These are phyloP conservation scores for Arthrobotrys megalospora DNA, from an alignment of 2,329 filamentous ascomycete genomes.

Conservation along the genomic window DNA sequence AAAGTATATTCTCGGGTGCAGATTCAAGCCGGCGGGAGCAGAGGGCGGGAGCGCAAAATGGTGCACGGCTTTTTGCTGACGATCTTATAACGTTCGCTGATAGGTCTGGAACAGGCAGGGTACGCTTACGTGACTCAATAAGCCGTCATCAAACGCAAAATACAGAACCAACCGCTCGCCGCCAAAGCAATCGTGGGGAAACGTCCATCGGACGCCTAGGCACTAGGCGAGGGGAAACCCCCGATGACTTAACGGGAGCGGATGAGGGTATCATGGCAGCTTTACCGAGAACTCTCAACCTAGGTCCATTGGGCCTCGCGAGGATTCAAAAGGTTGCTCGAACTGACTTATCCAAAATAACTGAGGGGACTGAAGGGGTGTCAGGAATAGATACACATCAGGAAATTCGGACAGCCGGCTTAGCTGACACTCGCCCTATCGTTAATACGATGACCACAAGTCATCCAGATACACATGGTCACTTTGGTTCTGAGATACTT, in stretches of 20 bases:
- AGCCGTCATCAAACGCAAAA: slow-evolving; percentile 5
- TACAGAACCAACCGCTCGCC: slow-evolving; percentile 9
- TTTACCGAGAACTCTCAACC: slow-evolving; percentile 22
- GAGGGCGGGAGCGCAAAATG: background rate
- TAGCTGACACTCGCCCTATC: slow-evolving; percentile 3
- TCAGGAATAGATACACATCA: slow-evolving; percentile 8
- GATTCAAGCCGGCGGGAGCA: background rate
- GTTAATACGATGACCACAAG: slow-evolving; percentile 11
- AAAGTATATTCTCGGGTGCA: background rate
- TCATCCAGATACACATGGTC: slow-evolving; percentile 19
- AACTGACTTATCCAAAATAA: slow-evolving; percentile 18
- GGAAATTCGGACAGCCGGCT: slow-evolving; percentile 14
- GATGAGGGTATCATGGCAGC: background rate
- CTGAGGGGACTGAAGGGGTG: background rate
- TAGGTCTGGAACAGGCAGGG: background rate
- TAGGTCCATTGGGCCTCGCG: slow-evolving; percentile 9
- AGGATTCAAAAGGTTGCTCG: background rate
- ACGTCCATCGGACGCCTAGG: no score
- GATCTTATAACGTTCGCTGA: slow-evolving; percentile 15
- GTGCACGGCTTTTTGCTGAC: background rate
- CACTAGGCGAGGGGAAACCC: background rate
- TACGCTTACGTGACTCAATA: background rate
- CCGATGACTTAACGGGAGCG: background rate
- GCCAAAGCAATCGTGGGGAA: slow-evolving; percentile 2
- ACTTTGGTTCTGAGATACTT: slow-evolving; percentile 25